Conservation (phyloP, 805 yeast species). For the Millerago galiae region DNA sequence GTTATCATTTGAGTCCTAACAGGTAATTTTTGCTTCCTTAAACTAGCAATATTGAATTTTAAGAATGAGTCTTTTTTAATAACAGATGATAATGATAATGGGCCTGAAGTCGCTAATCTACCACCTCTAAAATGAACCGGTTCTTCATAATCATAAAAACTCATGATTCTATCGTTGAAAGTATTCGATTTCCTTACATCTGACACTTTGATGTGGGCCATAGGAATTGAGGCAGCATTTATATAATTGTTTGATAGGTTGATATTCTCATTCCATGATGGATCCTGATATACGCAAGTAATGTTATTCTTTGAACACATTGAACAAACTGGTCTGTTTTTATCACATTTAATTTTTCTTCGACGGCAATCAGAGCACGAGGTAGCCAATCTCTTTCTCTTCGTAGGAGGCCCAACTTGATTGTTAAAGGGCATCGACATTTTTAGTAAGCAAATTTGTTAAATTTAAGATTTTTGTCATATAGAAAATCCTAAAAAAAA, state of each 20-base stretch:
- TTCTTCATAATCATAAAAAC: conserved; percentile 25
- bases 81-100: conserved; percentile 25
- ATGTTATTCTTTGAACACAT: conserved; percentile 45
- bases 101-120: conserved; percentile 27
- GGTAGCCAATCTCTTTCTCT: conserved; percentile 19
- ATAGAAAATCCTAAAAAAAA: too few species aligned
- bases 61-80: conserved; percentile 27
- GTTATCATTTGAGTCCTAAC: conserved; percentile 5
- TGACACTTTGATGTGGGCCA: conserved; percentile 16
- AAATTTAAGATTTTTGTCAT: background rate
- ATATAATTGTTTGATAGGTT: conserved; percentile 11
- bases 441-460: too few species aligned
- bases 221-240: conserved; percentile 20
- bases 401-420: conserved; percentile 13
- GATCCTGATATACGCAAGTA: conserved; percentile 47
- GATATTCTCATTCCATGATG: conserved; percentile 47
- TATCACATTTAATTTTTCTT: conserved; percentile 32
- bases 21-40: conserved; percentile 24
- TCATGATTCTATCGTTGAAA: conserved; percentile 12
- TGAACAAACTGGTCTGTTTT: conserved; percentile 45
- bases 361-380: conserved; percentile 23
- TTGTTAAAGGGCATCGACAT: conserved; percentile 2
- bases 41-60: conserved; percentile 19
- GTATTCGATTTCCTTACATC: background rate
- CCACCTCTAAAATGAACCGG: conserved; percentile 27